phyloP scores from a whole-genome alignment of 805 yeast species.

The Candida endomychidarum region DNA sequence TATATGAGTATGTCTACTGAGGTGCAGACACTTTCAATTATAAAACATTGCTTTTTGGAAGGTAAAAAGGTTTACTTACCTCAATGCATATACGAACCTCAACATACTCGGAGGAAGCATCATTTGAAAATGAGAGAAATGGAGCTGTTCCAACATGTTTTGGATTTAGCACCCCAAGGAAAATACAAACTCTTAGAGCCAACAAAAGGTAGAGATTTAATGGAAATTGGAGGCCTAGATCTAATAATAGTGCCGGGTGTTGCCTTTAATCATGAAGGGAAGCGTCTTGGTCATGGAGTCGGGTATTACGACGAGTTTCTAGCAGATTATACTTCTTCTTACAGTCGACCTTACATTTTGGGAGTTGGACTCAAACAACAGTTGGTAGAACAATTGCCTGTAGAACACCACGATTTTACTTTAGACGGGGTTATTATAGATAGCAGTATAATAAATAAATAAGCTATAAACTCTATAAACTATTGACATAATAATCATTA shows the following conservation, averaged over 20 bases:
- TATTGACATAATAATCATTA: background rate
- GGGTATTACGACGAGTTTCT: constrained; percentile 82
- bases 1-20: constrained; percentile 84
- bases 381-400: constrained; percentile 50
- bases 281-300: constrained; percentile 86
- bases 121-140: constrained; percentile 61
- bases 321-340: constrained; percentile 19
- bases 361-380: constrained; percentile 73
- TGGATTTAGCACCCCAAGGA: constrained; percentile 61
- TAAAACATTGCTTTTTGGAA: constrained; percentile 49
- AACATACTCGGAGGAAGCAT: constrained; percentile 30
- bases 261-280: constrained; percentile 57
- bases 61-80: constrained; percentile 61
- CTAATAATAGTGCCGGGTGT: constrained; percentile 82
- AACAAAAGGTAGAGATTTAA: constrained; percentile 26
- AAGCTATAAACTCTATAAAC: background rate
- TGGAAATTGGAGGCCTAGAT: constrained; percentile 49
- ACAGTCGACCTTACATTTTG: constrained; percentile 43
- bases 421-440: constrained; percentile 55
- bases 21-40: constrained; percentile 56
- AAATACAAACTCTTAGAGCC: constrained; percentile 73
- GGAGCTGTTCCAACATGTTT: constrained; percentile 40
- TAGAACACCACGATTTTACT: constrained; percentile 62
- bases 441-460: constrained; percentile 1
- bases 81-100: constrained; percentile 37